Evolutionary conservation across 2,329 filamentous ascomycete genomes (phyloP).

Genomic region (Hymenoscyphus fructigenus): DNA sequence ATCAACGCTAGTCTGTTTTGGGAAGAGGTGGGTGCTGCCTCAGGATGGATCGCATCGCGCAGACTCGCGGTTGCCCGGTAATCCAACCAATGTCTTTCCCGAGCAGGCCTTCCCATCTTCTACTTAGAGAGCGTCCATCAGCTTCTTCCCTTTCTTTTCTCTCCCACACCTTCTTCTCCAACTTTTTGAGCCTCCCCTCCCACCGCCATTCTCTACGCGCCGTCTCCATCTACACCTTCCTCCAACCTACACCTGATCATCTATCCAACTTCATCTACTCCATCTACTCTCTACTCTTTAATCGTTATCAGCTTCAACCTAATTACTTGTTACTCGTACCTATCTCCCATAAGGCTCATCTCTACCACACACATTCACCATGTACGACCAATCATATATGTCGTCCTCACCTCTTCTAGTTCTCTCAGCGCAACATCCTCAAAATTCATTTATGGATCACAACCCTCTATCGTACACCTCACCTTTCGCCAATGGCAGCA

Average conservation of each 20-base stretch:
- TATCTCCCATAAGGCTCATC: constrained; percentile 9
- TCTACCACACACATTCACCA: constrained; percentile 9
- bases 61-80: constrained; percentile 3
- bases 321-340: not conserved
- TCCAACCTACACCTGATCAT: not conserved
- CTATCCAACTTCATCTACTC: not conserved
- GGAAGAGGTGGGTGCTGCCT: not conserved
- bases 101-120: constrained; percentile 8
- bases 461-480: constrained; percentile 27
- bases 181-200: not conserved
- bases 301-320: not conserved
- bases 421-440: constrained; percentile 31
- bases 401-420: constrained; percentile 32
- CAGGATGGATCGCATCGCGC: not conserved
- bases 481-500: constrained; percentile 27
- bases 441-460: constrained; percentile 30
- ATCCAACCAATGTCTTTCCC: constrained; percentile 9
- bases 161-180: constrained; percentile 9
- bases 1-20: not conserved
- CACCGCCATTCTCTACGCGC: not conserved
- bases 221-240: not conserved
- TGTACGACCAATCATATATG: constrained; percentile 30
- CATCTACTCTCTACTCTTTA: not conserved
- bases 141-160: constrained; percentile 10
- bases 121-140: constrained; percentile 10